phyloP scores from a whole-genome alignment of 208 protist genomes.

The Leishmania tarentolae region DNA sequence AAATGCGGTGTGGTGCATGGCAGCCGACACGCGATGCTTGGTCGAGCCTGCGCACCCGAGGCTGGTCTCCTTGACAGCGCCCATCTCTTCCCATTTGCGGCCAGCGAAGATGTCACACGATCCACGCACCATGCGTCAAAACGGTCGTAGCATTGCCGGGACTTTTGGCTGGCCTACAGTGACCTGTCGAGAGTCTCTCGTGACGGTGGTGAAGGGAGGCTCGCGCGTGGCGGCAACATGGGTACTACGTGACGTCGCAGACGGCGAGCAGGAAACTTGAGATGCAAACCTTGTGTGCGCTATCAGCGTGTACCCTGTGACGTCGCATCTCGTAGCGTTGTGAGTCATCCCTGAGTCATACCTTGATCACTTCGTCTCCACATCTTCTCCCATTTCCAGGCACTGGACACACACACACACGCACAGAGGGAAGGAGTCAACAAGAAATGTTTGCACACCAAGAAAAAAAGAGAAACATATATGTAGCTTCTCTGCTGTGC shows the following conservation, averaged over 20 bases:
- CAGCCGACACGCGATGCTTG: slow-evolving; percentile 23
- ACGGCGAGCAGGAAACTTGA: slow-evolving; percentile 14
- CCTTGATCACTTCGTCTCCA: background rate
- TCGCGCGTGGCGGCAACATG: slow-evolving; percentile 14
- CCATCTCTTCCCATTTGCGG: background rate
- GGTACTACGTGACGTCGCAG: slow-evolving; percentile 9
- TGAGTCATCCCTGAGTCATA: background rate
- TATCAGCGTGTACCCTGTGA: background rate
- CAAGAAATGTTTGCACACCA: too few species aligned
- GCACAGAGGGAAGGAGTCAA: background rate
- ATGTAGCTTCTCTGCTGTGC: background rate
- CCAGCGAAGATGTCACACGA: background rate
- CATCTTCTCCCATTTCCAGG: background rate
- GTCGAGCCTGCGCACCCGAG: slow-evolving; percentile 24
- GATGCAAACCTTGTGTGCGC: background rate
- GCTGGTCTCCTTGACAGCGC: slow-evolving; percentile 12
- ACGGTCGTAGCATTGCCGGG: background rate
- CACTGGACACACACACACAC: background rate
- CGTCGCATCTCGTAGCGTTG: background rate
- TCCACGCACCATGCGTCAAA: background rate
- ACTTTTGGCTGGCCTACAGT: background rate
- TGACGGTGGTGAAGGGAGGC: slow-evolving; percentile 27
- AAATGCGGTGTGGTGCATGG: slow-evolving; percentile 16
- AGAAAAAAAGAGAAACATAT: background rate
- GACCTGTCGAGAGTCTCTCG: background rate